Percentiles rank a stretch among this genome's conserved stretches.
These are phyloP conservation scores for Aureoboletus auriporus DNA, from an alignment of 768 basidiomycete species.

Conservation along the genomic window DNA sequence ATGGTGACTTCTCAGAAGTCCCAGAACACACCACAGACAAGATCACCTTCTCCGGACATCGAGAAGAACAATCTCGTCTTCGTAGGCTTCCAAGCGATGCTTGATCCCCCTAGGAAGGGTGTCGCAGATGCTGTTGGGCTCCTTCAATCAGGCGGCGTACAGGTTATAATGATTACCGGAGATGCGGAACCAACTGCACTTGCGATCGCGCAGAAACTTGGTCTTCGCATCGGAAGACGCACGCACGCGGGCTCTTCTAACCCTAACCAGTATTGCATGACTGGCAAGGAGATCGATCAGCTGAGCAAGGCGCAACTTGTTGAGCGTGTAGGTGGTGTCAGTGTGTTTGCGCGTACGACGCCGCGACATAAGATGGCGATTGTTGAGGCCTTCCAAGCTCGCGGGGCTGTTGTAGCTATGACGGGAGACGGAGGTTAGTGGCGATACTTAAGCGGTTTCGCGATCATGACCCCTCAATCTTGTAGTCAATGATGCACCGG, in stretches of 20 bases:
- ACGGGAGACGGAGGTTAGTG: conserved; percentile 89
- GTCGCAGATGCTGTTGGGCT: conserved; percentile 86
- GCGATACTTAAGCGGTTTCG: conserved; percentile 26
- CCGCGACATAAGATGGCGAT: conserved; percentile 98
- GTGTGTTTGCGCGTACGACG: conserved; percentile 93
- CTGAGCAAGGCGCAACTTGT: conserved; percentile 77
- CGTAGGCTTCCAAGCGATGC: conserved; percentile 92
- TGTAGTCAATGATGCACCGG: conserved; percentile 91
- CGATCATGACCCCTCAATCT: neutral
- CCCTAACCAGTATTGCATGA: conserved; percentile 50
- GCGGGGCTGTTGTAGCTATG: conserved; percentile 93
- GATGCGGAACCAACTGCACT: conserved; percentile 90
- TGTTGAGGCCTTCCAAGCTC: conserved; percentile 86
- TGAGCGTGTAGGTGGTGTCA: conserved; percentile 77
- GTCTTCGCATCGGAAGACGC: conserved; percentile 60
- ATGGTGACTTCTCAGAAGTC: conserved; percentile 13
- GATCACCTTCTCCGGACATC: conserved; percentile 32
- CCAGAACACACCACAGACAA: conserved; percentile 22
- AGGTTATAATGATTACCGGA: conserved; percentile 98
- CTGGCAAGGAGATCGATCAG: conserved; percentile 80
- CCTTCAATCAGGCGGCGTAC: conserved; percentile 82
- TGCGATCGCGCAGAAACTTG: conserved; percentile 82
- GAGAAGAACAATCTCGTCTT: conserved; percentile 67
- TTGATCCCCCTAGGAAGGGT: conserved; percentile 90
- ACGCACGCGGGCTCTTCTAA: conserved; percentile 25